A percentile compares a stretch with the other conserved stretches of the same genome.
Evolutionary conservation across 2,329 filamentous ascomycete genomes (phyloP).

Genomic region (Apiospora kogelbergensis): DNA sequence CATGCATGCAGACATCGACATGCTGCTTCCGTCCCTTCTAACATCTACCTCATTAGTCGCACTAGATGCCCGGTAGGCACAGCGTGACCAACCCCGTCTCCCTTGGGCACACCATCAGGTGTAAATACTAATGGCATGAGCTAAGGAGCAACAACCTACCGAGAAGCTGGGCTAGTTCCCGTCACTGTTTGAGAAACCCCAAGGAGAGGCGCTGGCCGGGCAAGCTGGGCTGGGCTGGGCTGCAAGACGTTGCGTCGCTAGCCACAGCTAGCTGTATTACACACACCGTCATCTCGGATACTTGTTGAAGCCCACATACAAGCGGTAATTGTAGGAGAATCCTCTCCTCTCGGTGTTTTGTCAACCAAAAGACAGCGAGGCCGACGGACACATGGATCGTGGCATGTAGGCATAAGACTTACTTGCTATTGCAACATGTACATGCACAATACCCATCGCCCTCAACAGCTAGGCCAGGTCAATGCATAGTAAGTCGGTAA

Average conservation of each 20-base stretch:
- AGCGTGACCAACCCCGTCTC: neutral
- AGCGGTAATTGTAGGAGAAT: neutral
- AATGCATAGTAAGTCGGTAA: neutral
- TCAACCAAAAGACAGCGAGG: neutral
- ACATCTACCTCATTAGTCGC: neutral
- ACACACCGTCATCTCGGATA: neutral
- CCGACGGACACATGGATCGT: neutral
- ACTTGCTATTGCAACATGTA: neutral
- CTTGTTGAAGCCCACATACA: neutral
- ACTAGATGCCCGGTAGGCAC: neutral
- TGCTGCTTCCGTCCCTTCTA: neutral
- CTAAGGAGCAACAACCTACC: neutral
- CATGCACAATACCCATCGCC: neutral
- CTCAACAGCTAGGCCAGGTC: neutral
- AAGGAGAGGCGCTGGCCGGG: neutral
- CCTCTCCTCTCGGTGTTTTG: neutral
- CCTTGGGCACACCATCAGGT: neutral
- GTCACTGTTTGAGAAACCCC: conserved; percentile 9
- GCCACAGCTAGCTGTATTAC: conserved; percentile 5
- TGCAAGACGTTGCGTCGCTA: neutral
- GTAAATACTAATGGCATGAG: neutral
- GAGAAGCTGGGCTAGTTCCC: conserved; percentile 10
- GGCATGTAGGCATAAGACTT: neutral
- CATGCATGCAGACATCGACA: neutral
- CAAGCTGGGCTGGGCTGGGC: neutral